Evolutionary conservation across 257 asterid genomes (phyloP), one percentile per base, ranked within the genome.

Genomic region (Eucommia ulmoides): DNA sequence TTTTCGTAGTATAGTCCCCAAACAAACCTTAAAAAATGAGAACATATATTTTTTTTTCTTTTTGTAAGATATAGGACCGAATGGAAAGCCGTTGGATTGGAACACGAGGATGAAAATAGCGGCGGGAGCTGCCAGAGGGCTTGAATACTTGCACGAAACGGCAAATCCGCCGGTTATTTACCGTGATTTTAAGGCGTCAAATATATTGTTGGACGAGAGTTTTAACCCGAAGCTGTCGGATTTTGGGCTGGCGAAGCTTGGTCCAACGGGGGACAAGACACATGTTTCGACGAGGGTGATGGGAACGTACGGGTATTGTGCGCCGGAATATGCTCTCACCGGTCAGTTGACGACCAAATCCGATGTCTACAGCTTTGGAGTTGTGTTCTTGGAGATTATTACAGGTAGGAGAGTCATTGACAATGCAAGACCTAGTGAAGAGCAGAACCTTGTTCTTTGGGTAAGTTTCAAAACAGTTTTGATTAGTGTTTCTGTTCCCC

Each of bases 241-340:
- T 65, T 79, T 79, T 8, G 88, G 84, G 16, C 68, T 79, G 3
- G 84, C 82, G 11, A 79, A 76, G 65, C 18, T 79, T 1, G 79
- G 88, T 3, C 79, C 84, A 9, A 29, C 69, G 0, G 77, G 67
- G 0, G 84, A 56, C 0, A 61, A 53, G 1, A 23, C 57, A 6
- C 69, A 52, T 20, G 70, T 73, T 2, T 65, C 79, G 3, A 70
- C 81, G 1, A 53, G 73, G 55, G 79, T 79, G 22, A 73, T 79
- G 81, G 88, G 88, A 24, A 76, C 88, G 1, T 79, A 65, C 7
- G 88, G 88, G 1, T 79, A 79, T 8, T 79, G 88, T 20, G 84
- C 88, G 14, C 88, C 84, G 0, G 88, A 79, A 60, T 76, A 76
- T 33, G 81, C 73, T 2, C 41, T 65, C 24, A 63, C 70, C 0